Evolutionary conservation across 2,329 filamentous ascomycete genomes (phyloP).

Genomic region (Alternaria alternata): DNA sequence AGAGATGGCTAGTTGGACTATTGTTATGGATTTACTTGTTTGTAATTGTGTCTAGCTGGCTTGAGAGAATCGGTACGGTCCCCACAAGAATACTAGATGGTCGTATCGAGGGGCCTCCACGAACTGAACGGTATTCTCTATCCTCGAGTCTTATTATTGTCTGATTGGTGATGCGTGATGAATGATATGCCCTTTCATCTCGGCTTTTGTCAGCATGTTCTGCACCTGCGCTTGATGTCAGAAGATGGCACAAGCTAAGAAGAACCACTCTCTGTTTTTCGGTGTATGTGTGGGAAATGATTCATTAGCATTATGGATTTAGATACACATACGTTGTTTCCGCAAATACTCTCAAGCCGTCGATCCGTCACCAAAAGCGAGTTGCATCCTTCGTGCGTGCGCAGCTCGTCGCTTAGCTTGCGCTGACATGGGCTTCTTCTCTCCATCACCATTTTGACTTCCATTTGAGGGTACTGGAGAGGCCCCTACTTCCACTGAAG

Average conservation of each 20-base stretch:
- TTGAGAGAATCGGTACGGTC: not conserved
- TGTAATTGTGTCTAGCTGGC: not conserved
- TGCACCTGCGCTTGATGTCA: not conserved
- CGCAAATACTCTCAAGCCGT: not conserved
- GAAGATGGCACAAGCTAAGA: not conserved
- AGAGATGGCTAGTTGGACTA: not conserved
- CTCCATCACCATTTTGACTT: not conserved
- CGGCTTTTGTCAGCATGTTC: not conserved
- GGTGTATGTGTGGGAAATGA: rapidly evolving
- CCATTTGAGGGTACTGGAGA: not conserved
- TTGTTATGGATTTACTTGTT: not conserved
- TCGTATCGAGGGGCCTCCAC: not conserved
- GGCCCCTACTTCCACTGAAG: not conserved
- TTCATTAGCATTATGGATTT: not conserved
- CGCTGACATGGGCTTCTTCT: slow-evolving; percentile 26
- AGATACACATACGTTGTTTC: not conserved
- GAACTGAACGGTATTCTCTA: not conserved
- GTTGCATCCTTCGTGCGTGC: slow-evolving; percentile 37
- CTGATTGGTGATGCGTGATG: not conserved
- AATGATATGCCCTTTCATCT: not conserved
- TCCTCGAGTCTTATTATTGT: not conserved
- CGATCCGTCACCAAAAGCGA: slow-evolving; percentile 27
- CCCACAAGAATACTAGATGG: not conserved
- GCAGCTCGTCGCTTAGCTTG: slow-evolving; percentile 37
- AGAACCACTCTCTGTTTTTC: not conserved